Conservation (phyloP, 2,329 filamentous ascomycete genomes). For the Sphaerulina musiva region DNA sequence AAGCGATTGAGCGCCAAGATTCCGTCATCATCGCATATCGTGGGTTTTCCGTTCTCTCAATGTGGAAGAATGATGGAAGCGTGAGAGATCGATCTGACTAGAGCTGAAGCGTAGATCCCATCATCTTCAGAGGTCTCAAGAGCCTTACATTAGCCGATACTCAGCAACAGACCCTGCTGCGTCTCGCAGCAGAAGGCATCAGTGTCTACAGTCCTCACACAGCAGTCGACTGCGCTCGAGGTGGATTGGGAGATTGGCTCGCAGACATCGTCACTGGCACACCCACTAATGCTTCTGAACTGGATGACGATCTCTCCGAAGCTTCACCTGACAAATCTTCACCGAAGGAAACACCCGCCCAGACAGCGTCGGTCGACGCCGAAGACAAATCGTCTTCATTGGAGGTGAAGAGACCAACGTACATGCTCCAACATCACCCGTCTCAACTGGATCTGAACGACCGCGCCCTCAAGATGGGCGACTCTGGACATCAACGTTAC, state of each 20-base stretch:
- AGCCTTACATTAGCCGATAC: slow-evolving; percentile 75
- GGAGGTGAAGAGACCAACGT: slow-evolving; percentile 35
- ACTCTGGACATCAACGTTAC: slow-evolving; percentile 45
- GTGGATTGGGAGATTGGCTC: slow-evolving; percentile 90
- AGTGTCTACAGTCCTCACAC: slow-evolving; percentile 94
- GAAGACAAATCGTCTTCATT: slow-evolving; percentile 34
- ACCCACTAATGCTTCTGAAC: slow-evolving; percentile 28
- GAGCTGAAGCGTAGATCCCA: slow-evolving; percentile 61
- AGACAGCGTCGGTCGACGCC: slow-evolving; percentile 9
- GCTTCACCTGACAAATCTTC: slow-evolving; percentile 11
- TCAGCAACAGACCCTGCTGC: slow-evolving; percentile 78
- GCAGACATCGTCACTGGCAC: slow-evolving; percentile 71
- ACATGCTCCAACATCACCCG: slow-evolving; percentile 44
- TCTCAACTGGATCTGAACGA: slow-evolving; percentile 38
- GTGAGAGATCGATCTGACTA: slow-evolving; percentile 20
- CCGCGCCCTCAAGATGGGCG: slow-evolving; percentile 36
- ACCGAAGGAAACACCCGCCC: slow-evolving; percentile 10
- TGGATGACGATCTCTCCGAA: slow-evolving; percentile 11
- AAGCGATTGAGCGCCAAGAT: slow-evolving; percentile 71
- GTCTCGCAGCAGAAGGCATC: slow-evolving; percentile 76
- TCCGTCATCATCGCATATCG: slow-evolving; percentile 86
- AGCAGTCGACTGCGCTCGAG: slow-evolving; percentile 77
- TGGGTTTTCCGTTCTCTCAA: slow-evolving; percentile 40
- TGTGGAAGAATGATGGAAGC: no score
- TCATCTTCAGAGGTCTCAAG: slow-evolving; percentile 92